Conservation (phyloP, 2,329 filamentous ascomycete genomes). For the Pseudocercospora musae region DNA sequence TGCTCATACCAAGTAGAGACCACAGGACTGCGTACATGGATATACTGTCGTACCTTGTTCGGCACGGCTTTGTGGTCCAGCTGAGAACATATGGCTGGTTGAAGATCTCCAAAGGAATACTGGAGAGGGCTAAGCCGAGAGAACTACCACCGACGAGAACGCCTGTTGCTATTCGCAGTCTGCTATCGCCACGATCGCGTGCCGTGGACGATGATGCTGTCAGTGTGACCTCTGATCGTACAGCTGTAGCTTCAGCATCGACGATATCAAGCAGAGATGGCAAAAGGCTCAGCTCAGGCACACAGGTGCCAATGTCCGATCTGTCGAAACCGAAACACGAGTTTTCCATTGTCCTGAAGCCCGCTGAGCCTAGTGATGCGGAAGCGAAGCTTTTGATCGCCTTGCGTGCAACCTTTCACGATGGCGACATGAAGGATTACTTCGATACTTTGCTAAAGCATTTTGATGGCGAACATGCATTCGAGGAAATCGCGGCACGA, state of each 20-base stretch:
- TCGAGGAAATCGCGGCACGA: constrained; percentile 82
- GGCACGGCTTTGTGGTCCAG: constrained; percentile 90
- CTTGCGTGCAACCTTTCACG: constrained; percentile 25
- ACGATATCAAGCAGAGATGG: constrained; percentile 9
- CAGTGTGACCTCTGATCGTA: constrained; percentile 29
- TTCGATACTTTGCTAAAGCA: constrained; percentile 79
- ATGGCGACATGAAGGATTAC: constrained; percentile 58
- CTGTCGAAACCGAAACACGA: background rate
- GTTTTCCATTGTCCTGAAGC: constrained; percentile 22
- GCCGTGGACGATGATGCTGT: constrained; percentile 27
- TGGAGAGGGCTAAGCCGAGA: background rate
- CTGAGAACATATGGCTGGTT: constrained; percentile 89
- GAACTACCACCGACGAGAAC: constrained; percentile 7
- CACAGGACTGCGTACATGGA: constrained; percentile 84
- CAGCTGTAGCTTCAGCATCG: constrained; percentile 19
- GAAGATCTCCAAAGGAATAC: constrained; percentile 62
- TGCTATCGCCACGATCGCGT: constrained; percentile 26
- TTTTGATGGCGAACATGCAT: constrained; percentile 78
- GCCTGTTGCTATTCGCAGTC: constrained; percentile 14
- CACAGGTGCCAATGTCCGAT: constrained; percentile 2
- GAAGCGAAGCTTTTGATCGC: constrained; percentile 16
- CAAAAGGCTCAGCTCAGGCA: constrained; percentile 13
- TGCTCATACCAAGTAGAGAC: constrained; percentile 79
- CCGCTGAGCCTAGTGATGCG: constrained; percentile 16
- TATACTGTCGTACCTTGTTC: constrained; percentile 89